Evolutionary conservation across 345 rosid genomes (phyloP).

Genomic region (Draba incana): DNA sequence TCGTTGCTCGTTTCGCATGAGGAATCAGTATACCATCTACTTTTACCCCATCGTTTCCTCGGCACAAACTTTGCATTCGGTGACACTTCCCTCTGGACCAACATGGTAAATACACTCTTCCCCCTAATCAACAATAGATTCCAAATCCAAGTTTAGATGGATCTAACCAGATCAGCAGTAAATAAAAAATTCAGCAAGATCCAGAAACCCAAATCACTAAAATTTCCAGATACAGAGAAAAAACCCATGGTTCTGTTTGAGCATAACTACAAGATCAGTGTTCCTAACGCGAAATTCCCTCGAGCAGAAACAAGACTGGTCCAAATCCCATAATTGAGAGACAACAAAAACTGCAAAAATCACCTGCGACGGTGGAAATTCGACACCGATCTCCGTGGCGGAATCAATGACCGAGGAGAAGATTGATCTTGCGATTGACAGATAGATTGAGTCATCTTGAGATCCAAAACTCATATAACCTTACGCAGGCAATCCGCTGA

Average conservation of each 20-base stretch:
- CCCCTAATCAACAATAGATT: slow-evolving; percentile 37
- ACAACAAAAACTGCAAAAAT: background rate
- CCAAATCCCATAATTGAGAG: slow-evolving; percentile 2
- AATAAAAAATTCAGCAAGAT: slow-evolving; percentile 6
- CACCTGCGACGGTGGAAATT: slow-evolving; percentile 44
- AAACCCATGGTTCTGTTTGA: background rate
- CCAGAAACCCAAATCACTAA: background rate
- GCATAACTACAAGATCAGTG: background rate
- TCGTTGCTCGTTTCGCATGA: background rate
- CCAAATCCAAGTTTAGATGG: background rate
- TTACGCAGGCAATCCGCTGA: too few species aligned
- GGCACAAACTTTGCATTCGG: slow-evolving; percentile 62
- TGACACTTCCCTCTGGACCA: slow-evolving; percentile 70
- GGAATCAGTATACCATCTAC: slow-evolving; percentile 43
- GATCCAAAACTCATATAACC: slow-evolving; percentile 43
- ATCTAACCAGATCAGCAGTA: background rate
- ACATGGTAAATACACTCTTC: slow-evolving; percentile 59
- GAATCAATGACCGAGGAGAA: slow-evolving; percentile 35
- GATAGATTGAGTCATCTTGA: slow-evolving; percentile 47
- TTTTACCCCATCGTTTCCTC: slow-evolving; percentile 63
- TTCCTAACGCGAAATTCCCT: background rate
- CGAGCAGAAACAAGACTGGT: background rate
- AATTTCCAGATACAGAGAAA: too few species aligned
- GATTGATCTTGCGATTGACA: slow-evolving; percentile 43
- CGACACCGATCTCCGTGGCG: slow-evolving; percentile 25